A percentile compares a stretch with the other conserved stretches of the same genome.
Evolutionary conservation across 441 rosid genomes (phyloP).

Genomic region (Brassica hybrid): DNA sequence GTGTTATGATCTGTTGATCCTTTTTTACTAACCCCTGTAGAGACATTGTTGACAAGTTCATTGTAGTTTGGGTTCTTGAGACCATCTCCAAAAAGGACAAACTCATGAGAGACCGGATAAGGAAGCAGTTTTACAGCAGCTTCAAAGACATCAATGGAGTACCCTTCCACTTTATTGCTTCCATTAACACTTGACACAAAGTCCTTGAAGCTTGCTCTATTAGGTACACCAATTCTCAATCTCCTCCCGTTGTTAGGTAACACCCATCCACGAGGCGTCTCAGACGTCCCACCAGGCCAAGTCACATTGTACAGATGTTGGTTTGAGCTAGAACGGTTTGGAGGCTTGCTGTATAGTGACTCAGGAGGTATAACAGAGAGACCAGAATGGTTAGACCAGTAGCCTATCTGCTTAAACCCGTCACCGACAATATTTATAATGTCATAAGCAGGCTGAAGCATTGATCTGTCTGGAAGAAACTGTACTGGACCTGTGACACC

Average conservation of each 20-base stretch:
- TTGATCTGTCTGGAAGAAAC: conserved; percentile 63
- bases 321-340: conserved; percentile 73
- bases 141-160: conserved; percentile 74
- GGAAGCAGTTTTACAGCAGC: conserved; percentile 76
- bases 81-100: too few species aligned
- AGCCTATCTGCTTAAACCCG: conserved; percentile 66
- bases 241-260: conserved; percentile 84
- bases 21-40: conserved; percentile 66
- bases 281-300: conserved; percentile 85
- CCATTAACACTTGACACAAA: conserved; percentile 57
- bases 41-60: conserved; percentile 62
- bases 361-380: conserved; percentile 77
- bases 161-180: conserved; percentile 58
- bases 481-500: conserved; percentile 77
- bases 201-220: conserved; percentile 61
- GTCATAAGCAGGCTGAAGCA: conserved; percentile 69
- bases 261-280: conserved; percentile 92
- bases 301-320: conserved; percentile 63
- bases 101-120: conserved; percentile 82
- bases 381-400: conserved; percentile 91
- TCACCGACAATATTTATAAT: conserved; percentile 63
- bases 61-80: conserved; percentile 70
- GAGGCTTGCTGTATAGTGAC: conserved; percentile 59
- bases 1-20: conserved; percentile 6
- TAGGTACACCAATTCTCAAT: conserved; percentile 82